Evolutionary conservation across 1,284 basidiomycete species (phyloP).

Genomic region (Cryptococcus sp.): DNA sequence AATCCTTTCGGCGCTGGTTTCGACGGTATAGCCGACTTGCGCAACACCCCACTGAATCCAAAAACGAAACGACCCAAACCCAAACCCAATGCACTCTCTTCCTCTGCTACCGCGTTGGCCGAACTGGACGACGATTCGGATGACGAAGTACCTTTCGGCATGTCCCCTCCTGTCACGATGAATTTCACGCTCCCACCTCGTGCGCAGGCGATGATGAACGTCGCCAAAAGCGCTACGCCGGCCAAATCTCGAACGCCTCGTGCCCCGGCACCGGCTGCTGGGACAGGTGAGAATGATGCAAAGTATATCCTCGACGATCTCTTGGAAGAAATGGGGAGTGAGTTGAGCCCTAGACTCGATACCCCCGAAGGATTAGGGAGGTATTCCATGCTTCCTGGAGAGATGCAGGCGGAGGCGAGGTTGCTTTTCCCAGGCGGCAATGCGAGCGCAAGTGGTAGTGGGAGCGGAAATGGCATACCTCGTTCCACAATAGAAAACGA

Average conservation of each 20-base stretch:
- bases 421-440: constrained; percentile 15
- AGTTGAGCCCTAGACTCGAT: constrained; percentile 33
- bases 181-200: constrained; percentile 73
- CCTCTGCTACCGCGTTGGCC: constrained; percentile 1
- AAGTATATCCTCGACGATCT: constrained; percentile 45
- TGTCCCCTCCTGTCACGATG: constrained; percentile 85
- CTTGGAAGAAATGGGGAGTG: constrained; percentile 43
- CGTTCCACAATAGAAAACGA: constrained; percentile 1
- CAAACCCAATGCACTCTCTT: constrained; percentile 4
- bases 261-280: not conserved
- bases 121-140: constrained; percentile 45
- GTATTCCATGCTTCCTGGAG: constrained; percentile 41
- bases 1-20: constrained; percentile 68
- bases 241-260: constrained; percentile 7
- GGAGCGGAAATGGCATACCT: constrained; percentile 1
- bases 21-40: constrained; percentile 73
- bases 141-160: constrained; percentile 61
- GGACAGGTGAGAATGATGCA: constrained; percentile 60
- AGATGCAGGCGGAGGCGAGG: constrained; percentile 18
- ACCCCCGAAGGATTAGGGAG: constrained; percentile 39
- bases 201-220: constrained; percentile 53
- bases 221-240: constrained; percentile 54
- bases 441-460: constrained; percentile 3
- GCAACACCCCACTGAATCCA: constrained; percentile 60
- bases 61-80: constrained; percentile 54